Evolutionary conservation across 139 green algal genomes (phyloP).

Genomic region (Prasinococcaceae sp.): DNA sequence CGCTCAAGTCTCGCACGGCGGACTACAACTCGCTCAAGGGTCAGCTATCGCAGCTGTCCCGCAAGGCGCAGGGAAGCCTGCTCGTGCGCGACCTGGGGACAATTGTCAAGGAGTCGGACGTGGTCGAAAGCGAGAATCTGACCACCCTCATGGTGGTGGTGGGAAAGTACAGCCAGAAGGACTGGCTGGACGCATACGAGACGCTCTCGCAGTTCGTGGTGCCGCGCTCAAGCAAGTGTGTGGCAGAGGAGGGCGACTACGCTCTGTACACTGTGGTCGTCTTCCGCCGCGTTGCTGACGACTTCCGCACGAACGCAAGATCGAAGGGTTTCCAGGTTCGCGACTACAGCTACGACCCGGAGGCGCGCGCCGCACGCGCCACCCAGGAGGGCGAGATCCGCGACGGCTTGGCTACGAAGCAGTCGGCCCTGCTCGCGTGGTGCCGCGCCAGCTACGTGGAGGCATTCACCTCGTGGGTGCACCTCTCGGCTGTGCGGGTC

Average conservation of each 20-base stretch:
- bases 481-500: slow-evolving; percentile 73
- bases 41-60: slow-evolving; percentile 42
- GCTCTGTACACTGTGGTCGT: slow-evolving; percentile 66
- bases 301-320: slow-evolving; percentile 77
- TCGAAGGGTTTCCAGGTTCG: slow-evolving; percentile 72
- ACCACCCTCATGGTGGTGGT: slow-evolving; percentile 81
- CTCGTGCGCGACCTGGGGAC: slow-evolving; percentile 63
- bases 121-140: slow-evolving; percentile 85
- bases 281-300: slow-evolving; percentile 74
- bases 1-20: slow-evolving; percentile 75
- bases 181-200: slow-evolving; percentile 74
- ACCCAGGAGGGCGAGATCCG: slow-evolving; percentile 17
- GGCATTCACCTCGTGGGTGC: slow-evolving; percentile 78
- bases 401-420: slow-evolving; percentile 40
- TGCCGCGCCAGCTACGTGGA: slow-evolving; percentile 76
- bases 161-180: slow-evolving; percentile 50
- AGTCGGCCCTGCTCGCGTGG: slow-evolving; percentile 61
- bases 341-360: slow-evolving; percentile 30
- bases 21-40: slow-evolving; percentile 75
- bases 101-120: slow-evolving; percentile 45
- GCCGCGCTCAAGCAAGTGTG: slow-evolving; percentile 28
- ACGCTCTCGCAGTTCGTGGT: slow-evolving; percentile 64
- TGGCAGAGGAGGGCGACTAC: slow-evolving; percentile 85
- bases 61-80: slow-evolving; percentile 74
- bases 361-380: slow-evolving; percentile 10